These are phyloP conservation scores for Yarrowia phangngaensis DNA, from an alignment of 805 yeast genomes.

Conservation along the genomic window DNA sequence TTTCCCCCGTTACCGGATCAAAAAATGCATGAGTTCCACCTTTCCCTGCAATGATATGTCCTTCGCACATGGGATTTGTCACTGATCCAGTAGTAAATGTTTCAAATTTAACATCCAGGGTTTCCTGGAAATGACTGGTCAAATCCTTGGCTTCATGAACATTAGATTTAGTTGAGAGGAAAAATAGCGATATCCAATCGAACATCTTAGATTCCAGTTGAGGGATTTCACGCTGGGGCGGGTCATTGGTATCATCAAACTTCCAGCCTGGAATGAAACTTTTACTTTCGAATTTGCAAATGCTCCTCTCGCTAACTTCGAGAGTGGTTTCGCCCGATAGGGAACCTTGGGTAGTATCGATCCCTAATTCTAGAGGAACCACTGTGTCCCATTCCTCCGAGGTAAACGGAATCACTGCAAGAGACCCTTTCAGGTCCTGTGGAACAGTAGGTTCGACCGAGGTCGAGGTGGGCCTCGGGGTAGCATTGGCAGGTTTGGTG, in stretches of 20 bases:
- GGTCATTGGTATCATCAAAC: neutral
- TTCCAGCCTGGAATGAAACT: slow-evolving; percentile 12
- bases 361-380: neutral
- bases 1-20: neutral
- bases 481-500: too few species aligned
- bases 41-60: neutral
- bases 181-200: slow-evolving; percentile 1
- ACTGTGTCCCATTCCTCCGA: slow-evolving; percentile 9
- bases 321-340: slow-evolving; percentile 6
- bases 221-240: neutral
- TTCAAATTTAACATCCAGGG: neutral
- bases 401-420: slow-evolving; percentile 1
- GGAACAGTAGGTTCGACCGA: too few species aligned
- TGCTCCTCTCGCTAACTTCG: neutral
- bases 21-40: slow-evolving; percentile 7
- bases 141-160: neutral
- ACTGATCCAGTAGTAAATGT: neutral
- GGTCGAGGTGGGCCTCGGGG: too few species aligned
- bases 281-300: neutral
- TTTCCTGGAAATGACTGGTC: neutral
- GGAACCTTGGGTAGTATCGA: neutral
- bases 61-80: neutral
- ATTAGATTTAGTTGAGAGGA: neutral
- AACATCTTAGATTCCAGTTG: neutral
- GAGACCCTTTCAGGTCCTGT: too few species aligned